Evolutionary conservation across 2,329 filamentous ascomycete species (phyloP).

Genomic region (Cladosporium oxysporum): DNA sequence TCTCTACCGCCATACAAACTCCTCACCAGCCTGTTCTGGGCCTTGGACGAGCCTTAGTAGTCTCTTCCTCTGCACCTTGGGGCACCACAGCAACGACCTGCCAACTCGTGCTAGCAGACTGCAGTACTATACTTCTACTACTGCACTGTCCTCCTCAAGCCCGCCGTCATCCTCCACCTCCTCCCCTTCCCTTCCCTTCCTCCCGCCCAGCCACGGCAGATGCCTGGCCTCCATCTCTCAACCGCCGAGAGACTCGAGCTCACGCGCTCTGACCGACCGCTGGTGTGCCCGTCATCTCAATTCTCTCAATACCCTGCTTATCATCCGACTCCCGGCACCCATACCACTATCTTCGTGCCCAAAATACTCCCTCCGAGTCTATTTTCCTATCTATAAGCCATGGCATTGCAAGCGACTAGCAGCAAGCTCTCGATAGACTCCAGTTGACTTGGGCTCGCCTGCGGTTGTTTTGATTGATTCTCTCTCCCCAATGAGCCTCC

Average conservation of each 20-base stretch:
- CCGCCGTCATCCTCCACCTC: neutral
- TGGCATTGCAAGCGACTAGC: slow-evolving; percentile 1
- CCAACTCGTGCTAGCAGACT: neutral
- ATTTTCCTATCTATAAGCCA: neutral
- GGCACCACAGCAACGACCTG: neutral
- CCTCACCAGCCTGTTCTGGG: neutral
- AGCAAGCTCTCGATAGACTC: neutral
- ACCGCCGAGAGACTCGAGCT: neutral
- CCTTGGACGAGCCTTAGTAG: neutral
- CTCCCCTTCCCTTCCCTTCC: neutral
- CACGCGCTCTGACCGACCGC: neutral
- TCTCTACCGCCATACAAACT: neutral
- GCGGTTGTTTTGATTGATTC: neutral
- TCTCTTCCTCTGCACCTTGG: slow-evolving; percentile 1
- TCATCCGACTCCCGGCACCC: neutral
- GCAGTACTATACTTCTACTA: neutral
- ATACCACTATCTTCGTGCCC: neutral
- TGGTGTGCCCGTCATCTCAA: slow-evolving; percentile 3
- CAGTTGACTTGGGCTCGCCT: neutral
- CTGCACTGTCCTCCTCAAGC: neutral
- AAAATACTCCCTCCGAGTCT: neutral
- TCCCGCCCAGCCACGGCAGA: neutral
- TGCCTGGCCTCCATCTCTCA: neutral
- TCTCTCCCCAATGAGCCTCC: neutral
- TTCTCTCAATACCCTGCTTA: neutral